Percentiles rank a stretch among this genome's conserved stretches.
phyloP scores from a whole-genome alignment of 1,139 yeast genomes.

The Magnusiomyces paraingens region DNA sequence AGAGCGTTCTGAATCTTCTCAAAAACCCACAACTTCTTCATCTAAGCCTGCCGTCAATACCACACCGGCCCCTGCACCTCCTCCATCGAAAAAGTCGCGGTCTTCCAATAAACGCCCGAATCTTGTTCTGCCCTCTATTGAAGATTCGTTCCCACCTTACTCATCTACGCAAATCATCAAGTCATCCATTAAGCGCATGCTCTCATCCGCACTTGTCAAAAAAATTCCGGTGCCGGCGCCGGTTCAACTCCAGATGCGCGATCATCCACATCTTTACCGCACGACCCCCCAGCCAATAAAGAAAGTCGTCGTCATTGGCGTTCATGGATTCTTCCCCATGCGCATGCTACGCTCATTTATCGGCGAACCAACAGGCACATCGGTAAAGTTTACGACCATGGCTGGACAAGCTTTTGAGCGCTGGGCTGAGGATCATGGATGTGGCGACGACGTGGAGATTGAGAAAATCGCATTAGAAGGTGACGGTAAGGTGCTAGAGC shows the following conservation, averaged over 20 bases:
- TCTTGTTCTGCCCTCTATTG: constrained; percentile 28
- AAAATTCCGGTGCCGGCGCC: constrained; percentile 4
- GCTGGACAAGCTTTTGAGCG: constrained; percentile 71
- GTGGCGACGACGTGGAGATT: constrained; percentile 53
- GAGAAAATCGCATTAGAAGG: constrained; percentile 86
- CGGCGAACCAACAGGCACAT: constrained; percentile 92
- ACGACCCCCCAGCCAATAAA: constrained; percentile 23
- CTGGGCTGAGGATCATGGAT: constrained; percentile 53
- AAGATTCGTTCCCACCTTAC: constrained; percentile 25
- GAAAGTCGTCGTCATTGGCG: constrained; percentile 75
- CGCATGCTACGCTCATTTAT: constrained; percentile 75
- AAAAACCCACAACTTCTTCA: background rate
- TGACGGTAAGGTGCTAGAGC: constrained; percentile 81
- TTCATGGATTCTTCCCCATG: constrained; percentile 93
- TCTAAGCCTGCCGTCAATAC: background rate
- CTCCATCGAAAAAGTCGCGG: constrained; percentile 1
- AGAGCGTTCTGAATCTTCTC: background rate
- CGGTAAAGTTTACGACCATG: constrained; percentile 76
- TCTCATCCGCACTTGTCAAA: constrained; percentile 17
- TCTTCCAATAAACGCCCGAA: constrained; percentile 22
- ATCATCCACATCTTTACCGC: constrained; percentile 21
- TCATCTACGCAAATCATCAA: constrained; percentile 21
- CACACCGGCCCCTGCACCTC: background rate
- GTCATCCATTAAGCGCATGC: constrained; percentile 21
- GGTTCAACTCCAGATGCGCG: background rate